Base-by-base conservation (phyloP, 1,284 basidiomycete genomes). In the Anthracocystis walkeri region DNA sequence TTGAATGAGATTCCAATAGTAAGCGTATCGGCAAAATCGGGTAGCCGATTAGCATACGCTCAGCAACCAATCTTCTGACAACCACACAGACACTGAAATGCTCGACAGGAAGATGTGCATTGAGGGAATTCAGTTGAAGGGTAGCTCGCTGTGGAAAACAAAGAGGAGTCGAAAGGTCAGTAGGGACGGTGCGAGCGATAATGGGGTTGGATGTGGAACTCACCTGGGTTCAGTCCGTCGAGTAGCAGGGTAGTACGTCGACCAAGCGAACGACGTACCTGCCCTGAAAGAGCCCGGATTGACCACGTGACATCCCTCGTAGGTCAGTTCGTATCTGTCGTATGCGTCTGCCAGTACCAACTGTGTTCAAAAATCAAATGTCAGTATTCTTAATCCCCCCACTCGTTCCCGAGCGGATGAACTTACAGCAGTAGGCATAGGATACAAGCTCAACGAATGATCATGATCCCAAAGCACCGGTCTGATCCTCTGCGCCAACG, bases 221-320 rank as follows among this genome's bases (percentile, higher is more conserved):
- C 52, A 75, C 78, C 73, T 86, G 48, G 84, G 78, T 71, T 75
- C 85, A 21, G 72, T 82, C 49, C 77, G 75, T 44, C 76, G 82
- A 25, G 59, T 82, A 25, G 75, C 72, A 16, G 85, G 85, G 45
- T 86, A 84, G 62, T 85, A 86, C 2, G 85, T 85, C 14, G 80
- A 77, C 85, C 85, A 86, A 0, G 77, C 71, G 25, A 82, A 86
- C 20, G 65, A 48, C 29, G 66, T 65, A 16, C 85, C 82, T 10
- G 54, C 54, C 21, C 77, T 54, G 64, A 85, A 85, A 1, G 82
- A 81, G 14, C 97, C 96, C 0, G 97, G 97, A 85, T 99, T 99
- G 88, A 99, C 95, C 31, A 99, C 97, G 86, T 98, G 96, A 82
- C 97, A 99, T 7, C 94, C 94, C 57, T 96, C 95, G 84, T 99